Base-by-base conservation (phyloP, 169 alveolate species). In the Plasmodium fragile region DNA sequence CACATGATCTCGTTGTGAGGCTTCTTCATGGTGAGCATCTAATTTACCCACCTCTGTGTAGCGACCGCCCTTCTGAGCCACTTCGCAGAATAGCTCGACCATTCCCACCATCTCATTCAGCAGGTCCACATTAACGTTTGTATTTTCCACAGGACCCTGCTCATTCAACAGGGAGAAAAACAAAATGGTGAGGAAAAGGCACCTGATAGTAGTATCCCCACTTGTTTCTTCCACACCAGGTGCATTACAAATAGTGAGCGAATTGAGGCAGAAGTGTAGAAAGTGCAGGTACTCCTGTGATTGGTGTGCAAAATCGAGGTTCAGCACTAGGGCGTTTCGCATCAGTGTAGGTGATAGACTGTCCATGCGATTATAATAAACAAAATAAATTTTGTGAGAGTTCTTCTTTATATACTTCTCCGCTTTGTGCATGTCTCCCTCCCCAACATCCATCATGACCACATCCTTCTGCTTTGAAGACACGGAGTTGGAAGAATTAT, bases 101-200 rank as follows among this genome's bases (percentile, higher is more conserved):
- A 69, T 53, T 1, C 25, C 77, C 28, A 39, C 16, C 39, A 85
- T 49, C 72, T 85, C 93, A 30, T 34, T 75, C 3, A 49, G 65
- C 16, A 85, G 4, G 30, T 85, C 93, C 32, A 72, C 39, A 6
- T 75, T 45, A 3, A 85, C 34, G 18, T 75, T 10, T 18, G 75
- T 13, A 43, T 85, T 85, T 36, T 85, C 93, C 43, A 69, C 28
- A 28, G 45, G n/a, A 16, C 25, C 22, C 41, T 69, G 49, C 34
- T 85, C 93, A 75, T 85, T 85, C 69, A 85, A 30, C 8, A 85
- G 39, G 18, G 45, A 25, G 69, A 85, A 85, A 32, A 85, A 85
- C 30, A 85, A 55, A 11, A 85, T 49, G 25, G 82, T 39, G 18
- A 49, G 52, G 18, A 85, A 85, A 3, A 85, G 16, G 41, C 45